These are phyloP conservation scores for Agaricus bisporus DNA, from an alignment of 768 basidiomycete genomes.

Conservation along the genomic window DNA sequence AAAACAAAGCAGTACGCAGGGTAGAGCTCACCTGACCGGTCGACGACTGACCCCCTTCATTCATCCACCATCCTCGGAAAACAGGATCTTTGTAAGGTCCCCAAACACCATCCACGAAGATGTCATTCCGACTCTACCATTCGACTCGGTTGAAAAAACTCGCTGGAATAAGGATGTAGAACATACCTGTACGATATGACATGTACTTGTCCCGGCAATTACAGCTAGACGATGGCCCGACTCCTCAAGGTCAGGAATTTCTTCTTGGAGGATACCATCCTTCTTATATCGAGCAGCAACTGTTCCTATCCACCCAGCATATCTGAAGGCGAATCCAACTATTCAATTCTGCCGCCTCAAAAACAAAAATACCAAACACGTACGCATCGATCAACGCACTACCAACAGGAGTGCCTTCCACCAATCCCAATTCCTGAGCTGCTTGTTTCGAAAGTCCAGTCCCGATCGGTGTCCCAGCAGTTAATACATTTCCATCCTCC, in stretches of 20 bases:
- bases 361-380: constrained; percentile 17
- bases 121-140: constrained; percentile 63
- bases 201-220: constrained; percentile 94
- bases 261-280: constrained; percentile 42
- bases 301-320: constrained; percentile 97
- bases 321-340: constrained; percentile 23
- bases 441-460: constrained; percentile 71
- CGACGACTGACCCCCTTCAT: constrained; percentile 97
- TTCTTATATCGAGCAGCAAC: constrained; percentile 70
- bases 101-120: constrained; percentile 92
- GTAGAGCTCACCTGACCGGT: constrained; percentile 75
- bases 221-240: constrained; percentile 81
- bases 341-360: not conserved
- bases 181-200: constrained; percentile 82
- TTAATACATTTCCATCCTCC: constrained; percentile 55
- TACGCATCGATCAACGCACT: constrained; percentile 95
- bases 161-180: not conserved
- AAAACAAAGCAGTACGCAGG: not conserved
- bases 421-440: constrained; percentile 79
- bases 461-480: constrained; percentile 84
- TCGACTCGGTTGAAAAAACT: not conserved
- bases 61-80: constrained; percentile 98
- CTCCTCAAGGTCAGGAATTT: constrained; percentile 62
- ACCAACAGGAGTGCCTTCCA: constrained; percentile 86
- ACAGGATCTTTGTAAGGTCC: constrained; percentile 88